These are phyloP conservation scores for Mucor racemosus DNA, from an alignment of 371 early-diverging fungal genomes.

Conservation along the genomic window DNA sequence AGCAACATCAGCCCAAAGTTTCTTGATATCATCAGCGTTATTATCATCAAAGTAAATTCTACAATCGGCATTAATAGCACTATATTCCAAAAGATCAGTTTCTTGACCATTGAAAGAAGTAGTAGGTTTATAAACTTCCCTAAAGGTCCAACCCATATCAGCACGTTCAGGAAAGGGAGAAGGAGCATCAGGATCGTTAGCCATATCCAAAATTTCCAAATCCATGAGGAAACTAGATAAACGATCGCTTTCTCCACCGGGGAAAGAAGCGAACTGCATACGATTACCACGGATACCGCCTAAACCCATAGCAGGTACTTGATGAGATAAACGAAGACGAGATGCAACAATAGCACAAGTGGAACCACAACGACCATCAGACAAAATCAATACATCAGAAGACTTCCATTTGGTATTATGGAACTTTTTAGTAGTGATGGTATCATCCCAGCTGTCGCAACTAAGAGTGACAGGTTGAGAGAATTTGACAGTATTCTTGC, in stretches of 20 bases:
- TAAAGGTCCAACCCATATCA: slow-evolving; percentile 62
- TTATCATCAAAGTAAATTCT: slow-evolving; percentile 51
- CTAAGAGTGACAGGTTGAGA: slow-evolving; percentile 43
- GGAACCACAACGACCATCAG: slow-evolving; percentile 57
- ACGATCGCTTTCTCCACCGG: slow-evolving; percentile 58
- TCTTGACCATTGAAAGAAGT: slow-evolving; percentile 31
- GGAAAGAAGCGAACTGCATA: slow-evolving; percentile 60
- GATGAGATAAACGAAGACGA: slow-evolving; percentile 52
- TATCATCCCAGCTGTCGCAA: slow-evolving; percentile 30
- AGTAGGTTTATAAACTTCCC: slow-evolving; percentile 51
- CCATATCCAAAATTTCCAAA: slow-evolving; percentile 40
- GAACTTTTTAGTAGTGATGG: slow-evolving; percentile 22
- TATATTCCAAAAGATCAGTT: slow-evolving; percentile 49
- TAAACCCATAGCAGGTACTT: slow-evolving; percentile 56
- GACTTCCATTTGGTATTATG: slow-evolving; percentile 44
- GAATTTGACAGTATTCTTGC: slow-evolving; percentile 38
- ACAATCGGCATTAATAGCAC: slow-evolving; percentile 53
- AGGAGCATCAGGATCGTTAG: slow-evolving; percentile 50
- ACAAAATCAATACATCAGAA: slow-evolving; percentile 46
- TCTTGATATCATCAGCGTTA: slow-evolving; percentile 47
- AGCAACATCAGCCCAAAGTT: slow-evolving; percentile 50
- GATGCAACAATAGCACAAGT: slow-evolving; percentile 60
- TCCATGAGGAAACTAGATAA: slow-evolving; percentile 54
- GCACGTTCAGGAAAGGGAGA: slow-evolving; percentile 54
- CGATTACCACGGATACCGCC: slow-evolving; percentile 59